Percentiles rank a stretch among this genome's conserved stretches.
phyloP scores from a whole-genome alignment of 2,329 filamentous ascomycete genomes.

The Epichloe festucae region DNA sequence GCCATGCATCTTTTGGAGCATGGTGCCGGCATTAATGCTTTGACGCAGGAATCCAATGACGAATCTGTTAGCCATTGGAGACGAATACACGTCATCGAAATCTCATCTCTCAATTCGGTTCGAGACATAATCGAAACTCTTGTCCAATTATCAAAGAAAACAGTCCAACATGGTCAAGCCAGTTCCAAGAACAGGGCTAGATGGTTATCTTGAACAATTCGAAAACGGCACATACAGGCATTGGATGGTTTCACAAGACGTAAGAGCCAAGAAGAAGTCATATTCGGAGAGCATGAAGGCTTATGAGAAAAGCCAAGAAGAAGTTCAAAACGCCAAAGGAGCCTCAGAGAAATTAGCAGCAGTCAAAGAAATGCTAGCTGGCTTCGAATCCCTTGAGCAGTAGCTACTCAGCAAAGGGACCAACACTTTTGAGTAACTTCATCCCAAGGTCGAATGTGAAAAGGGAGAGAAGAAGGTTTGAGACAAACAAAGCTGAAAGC shows the following conservation, averaged over 20 bases:
- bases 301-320: constrained; percentile 9
- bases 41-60: constrained; percentile 30
- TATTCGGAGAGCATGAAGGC: constrained; percentile 17
- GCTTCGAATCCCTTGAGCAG: constrained; percentile 42
- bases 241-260: constrained; percentile 34
- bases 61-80: constrained; percentile 21
- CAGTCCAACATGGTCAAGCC: constrained; percentile 2
- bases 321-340: constrained; percentile 9
- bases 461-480: constrained; percentile 3
- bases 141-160: constrained; percentile 31
- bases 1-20: constrained; percentile 46
- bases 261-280: constrained; percentile 20
- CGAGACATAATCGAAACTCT: constrained; percentile 31
- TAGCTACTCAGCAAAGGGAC: constrained; percentile 43
- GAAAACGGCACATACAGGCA: constrained; percentile 45
- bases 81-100: constrained; percentile 23
- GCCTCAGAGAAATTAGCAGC: constrained; percentile 40
- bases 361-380: constrained; percentile 34
- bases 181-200: constrained; percentile 19
- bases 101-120: constrained; percentile 49
- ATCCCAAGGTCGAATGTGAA: constrained; percentile 36
- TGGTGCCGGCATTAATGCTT: constrained; percentile 52
- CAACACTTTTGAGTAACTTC: constrained; percentile 52
- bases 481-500: constrained; percentile 8
- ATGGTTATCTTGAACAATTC: constrained; percentile 41